Evolutionary conservation across 2,329 filamentous ascomycete genomes (phyloP).

Genomic region (Xylariaceae sp.): DNA sequence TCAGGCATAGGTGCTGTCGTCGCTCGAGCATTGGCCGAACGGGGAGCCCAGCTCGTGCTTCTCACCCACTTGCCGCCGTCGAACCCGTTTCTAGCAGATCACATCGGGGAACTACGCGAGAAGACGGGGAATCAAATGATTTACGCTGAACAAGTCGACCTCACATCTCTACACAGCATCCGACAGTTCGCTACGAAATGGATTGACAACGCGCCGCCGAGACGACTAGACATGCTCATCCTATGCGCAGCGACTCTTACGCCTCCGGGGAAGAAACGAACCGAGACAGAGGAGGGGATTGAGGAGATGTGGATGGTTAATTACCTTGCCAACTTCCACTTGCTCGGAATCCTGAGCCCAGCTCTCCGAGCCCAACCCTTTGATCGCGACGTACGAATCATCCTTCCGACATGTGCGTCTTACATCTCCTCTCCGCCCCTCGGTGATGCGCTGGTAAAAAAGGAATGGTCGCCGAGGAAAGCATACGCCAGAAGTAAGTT

Average conservation of each 20-base stretch:
- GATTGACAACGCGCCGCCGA: constrained; percentile 92
- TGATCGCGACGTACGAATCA: constrained; percentile 87
- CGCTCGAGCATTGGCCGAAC: constrained; percentile 71
- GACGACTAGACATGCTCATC: constrained; percentile 87
- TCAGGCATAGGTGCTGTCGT: constrained; percentile 85
- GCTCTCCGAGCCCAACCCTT: constrained; percentile 89
- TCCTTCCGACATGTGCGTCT: constrained; percentile 84
- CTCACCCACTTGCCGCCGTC: constrained; percentile 80
- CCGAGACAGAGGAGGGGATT: constrained; percentile 74
- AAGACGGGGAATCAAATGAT: constrained; percentile 82
- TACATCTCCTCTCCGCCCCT: constrained; percentile 80
- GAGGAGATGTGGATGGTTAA: constrained; percentile 95
- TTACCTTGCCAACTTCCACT: constrained; percentile 92
- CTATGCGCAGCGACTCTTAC: constrained; percentile 82
- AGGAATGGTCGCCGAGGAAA: constrained; percentile 57
- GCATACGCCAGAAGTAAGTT: constrained; percentile 71
- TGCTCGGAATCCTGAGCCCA: constrained; percentile 87
- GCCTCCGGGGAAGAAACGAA: constrained; percentile 63
- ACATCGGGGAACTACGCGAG: constrained; percentile 82
- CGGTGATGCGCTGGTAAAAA: constrained; percentile 52
- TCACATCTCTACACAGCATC: constrained; percentile 85
- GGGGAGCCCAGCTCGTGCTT: constrained; percentile 89
- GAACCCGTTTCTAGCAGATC: constrained; percentile 89
- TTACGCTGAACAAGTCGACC: constrained; percentile 93
- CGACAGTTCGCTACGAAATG: constrained; percentile 94